These are phyloP conservation scores for Ceratocystis harringtonii DNA, from an alignment of 2,329 filamentous ascomycete species.

Conservation along the genomic window DNA sequence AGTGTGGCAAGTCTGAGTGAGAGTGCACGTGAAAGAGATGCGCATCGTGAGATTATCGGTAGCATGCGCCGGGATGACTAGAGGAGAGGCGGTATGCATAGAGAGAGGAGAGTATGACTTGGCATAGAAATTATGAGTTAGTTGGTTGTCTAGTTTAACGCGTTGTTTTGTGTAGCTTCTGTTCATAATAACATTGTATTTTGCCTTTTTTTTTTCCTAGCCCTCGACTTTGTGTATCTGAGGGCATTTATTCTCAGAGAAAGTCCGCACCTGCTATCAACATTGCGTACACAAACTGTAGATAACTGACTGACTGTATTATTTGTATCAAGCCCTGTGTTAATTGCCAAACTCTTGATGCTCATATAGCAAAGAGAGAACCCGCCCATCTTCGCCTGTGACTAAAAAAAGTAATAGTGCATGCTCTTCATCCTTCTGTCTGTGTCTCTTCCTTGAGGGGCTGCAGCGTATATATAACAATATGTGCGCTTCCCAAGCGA, in stretches of 20 bases:
- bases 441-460: too few species aligned
- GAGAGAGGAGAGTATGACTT: background rate
- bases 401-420: background rate
- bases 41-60: conserved; percentile 76
- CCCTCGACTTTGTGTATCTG: too few species aligned
- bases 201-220: background rate
- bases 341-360: background rate
- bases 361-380: background rate
- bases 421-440: background rate
- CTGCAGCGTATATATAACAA: background rate
- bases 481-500: background rate
- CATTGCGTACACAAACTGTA: background rate
- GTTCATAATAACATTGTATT: background rate
- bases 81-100: background rate
- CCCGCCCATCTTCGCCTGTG: background rate
- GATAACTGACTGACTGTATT: background rate
- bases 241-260: too few species aligned
- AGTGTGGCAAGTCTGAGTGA: conserved; percentile 76
- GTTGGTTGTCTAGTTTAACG: background rate
- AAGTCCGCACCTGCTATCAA: too few species aligned
- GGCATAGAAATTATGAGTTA: background rate
- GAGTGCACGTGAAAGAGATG: conserved; percentile 65
- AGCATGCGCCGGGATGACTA: conserved; percentile 31
- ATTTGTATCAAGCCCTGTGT: background rate
- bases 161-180: conserved; percentile 5